These are phyloP conservation scores for Bothriochloa decipiens DNA, from an alignment of 176 grass and related monocot genomes.

Conservation along the genomic window DNA sequence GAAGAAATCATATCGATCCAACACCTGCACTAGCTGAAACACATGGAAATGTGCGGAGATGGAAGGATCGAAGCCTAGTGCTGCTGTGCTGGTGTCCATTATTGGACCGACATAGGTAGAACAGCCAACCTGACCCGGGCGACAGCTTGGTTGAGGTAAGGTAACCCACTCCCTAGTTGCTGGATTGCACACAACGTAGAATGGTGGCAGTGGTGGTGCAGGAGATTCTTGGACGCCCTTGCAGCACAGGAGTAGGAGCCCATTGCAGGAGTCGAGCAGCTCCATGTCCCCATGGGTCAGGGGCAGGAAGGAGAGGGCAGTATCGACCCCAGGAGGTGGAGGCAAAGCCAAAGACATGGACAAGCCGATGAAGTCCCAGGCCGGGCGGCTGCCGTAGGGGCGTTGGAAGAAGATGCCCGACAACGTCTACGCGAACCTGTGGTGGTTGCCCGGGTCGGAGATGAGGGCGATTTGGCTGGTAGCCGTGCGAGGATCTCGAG, in stretches of 20 bases:
- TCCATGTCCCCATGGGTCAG: background rate
- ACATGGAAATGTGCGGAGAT: constrained; percentile 7
- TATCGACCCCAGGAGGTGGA: background rate
- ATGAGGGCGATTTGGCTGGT: constrained; percentile 14
- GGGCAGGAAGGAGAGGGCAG: background rate
- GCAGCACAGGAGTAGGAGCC: constrained; percentile 9
- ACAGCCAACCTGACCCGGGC: background rate
- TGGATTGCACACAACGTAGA: constrained; percentile 34
- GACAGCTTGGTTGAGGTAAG: background rate
- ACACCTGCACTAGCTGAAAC: background rate
- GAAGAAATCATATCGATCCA: accelerated
- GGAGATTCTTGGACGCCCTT: background rate
- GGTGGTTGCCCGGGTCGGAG: background rate
- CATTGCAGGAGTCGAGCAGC: background rate
- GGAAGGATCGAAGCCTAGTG: background rate
- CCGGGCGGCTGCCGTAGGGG: background rate
- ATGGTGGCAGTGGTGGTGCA: background rate
- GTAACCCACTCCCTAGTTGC: no score
- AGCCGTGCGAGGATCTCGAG: constrained; percentile 19
- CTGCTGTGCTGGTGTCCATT: accelerated
- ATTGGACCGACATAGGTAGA: no score
- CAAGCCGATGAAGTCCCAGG: background rate
- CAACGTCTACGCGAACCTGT: background rate
- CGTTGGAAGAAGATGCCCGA: background rate
- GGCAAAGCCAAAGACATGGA: background rate